A percentile compares a stretch with the other conserved stretches of the same genome.
phyloP scores from a whole-genome alignment of 371 early-diverging fungal species.

The Mortierella sp. region DNA sequence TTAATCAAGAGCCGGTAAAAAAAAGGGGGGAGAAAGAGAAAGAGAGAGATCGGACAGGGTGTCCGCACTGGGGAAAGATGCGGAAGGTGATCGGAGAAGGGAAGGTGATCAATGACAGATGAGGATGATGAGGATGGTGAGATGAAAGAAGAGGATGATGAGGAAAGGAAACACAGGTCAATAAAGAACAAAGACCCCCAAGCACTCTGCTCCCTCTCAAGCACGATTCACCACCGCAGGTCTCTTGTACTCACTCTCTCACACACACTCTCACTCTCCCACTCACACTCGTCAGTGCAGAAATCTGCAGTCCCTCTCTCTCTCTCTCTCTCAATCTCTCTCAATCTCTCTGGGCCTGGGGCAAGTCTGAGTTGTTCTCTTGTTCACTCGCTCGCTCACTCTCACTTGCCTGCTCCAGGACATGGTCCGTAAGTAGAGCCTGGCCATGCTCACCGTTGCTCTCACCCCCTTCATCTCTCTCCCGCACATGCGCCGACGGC shows the following conservation, averaged over 20 bases:
- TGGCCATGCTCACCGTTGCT: no score
- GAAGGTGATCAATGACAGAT: not conserved
- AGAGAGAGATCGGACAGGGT: not conserved
- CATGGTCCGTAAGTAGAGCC: no score
- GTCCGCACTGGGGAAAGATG: not conserved
- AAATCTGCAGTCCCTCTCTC: no score
- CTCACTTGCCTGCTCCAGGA: not conserved
- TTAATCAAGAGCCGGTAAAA: not conserved
- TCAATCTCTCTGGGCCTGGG: not conserved
- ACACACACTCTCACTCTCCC: no score
- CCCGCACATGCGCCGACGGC: not conserved
- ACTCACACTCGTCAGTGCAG: no score
- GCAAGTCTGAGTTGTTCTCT: not conserved
- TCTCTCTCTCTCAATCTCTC: not conserved
- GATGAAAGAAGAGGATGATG: not conserved
- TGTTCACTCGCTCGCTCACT: not conserved
- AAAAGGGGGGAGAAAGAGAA: not conserved
- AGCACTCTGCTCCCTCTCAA: slow-evolving; percentile 7
- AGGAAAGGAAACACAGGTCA: not conserved
- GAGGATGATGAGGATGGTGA: slow-evolving; percentile 6
- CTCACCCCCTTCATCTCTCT: not conserved
- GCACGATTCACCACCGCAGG: slow-evolving; percentile 11
- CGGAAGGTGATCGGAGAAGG: not conserved
- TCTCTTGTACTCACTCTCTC: slow-evolving; percentile 6
- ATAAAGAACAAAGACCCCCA: not conserved